A percentile compares a stretch with the other conserved stretches of the same genome.
Evolutionary conservation across 2,329 filamentous ascomycete species (phyloP).

Genomic region (Fusarium multiceps): DNA sequence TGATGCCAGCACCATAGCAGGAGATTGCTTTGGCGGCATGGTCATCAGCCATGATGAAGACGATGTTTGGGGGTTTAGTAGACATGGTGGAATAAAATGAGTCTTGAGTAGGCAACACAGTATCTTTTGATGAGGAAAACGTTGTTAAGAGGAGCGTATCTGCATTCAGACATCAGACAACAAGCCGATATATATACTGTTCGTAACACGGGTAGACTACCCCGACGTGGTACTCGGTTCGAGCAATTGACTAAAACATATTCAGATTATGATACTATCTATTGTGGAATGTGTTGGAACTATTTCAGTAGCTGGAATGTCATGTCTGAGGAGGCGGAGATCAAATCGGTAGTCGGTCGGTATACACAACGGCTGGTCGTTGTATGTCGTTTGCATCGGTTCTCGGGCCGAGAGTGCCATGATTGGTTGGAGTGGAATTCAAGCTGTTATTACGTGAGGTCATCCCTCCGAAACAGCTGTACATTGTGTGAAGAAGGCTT

Average conservation of each 20-base stretch:
- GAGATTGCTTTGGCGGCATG: constrained; percentile 63
- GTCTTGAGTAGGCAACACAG: too few relatives aligned
- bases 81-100: too few relatives aligned
- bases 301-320: not conserved
- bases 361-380: not conserved
- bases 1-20: constrained; percentile 63
- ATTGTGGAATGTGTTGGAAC: not conserved
- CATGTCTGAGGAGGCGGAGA: not conserved
- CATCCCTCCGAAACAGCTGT: not conserved
- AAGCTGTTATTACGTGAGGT: not conserved
- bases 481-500: too few relatives aligned
- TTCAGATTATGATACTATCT: too few relatives aligned
- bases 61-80: constrained; percentile 37
- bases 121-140: too few relatives aligned
- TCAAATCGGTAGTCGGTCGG: not conserved
- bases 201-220: too few relatives aligned
- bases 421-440: not conserved
- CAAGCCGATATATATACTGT: too few relatives aligned
- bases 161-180: too few relatives aligned
- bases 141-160: too few relatives aligned
- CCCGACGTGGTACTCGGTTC: too few relatives aligned
- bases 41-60: constrained; percentile 68
- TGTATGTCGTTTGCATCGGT: not conserved
- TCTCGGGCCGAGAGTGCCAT: not conserved
- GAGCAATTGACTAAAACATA: too few relatives aligned